Percentiles rank a stretch among this genome's conserved stretches.
Evolutionary conservation across 2,329 filamentous ascomycete genomes (phyloP).

Genomic region (Diaporthe eres): DNA sequence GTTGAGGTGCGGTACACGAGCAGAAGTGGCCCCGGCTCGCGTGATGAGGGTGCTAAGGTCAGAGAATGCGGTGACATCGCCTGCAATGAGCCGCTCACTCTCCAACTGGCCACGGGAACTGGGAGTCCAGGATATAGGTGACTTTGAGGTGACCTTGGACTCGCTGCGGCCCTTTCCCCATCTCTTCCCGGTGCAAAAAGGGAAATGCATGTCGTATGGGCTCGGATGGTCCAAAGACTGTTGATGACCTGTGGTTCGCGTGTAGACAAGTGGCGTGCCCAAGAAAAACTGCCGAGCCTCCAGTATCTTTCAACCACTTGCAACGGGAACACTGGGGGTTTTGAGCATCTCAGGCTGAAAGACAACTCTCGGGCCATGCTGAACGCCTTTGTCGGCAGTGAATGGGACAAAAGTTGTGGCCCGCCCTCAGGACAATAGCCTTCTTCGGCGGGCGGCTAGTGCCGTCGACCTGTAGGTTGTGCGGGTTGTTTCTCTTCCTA

Average conservation of each 20-base stretch:
- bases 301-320: not conserved
- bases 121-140: not conserved
- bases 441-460: not conserved
- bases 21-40: not conserved
- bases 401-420: not conserved
- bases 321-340: not conserved
- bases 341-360: not conserved
- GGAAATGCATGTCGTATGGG: conserved; percentile 12
- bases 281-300: not conserved
- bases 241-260: not conserved
- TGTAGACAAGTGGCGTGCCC: not conserved
- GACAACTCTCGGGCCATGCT: not conserved
- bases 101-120: not conserved
- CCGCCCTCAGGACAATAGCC: not conserved
- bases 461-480: not conserved
- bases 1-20: conserved; percentile 10
- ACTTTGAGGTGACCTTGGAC: not conserved
- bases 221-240: not conserved
- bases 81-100: conserved; percentile 17
- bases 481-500: not conserved
- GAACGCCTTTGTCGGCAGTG: not conserved
- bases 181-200: conserved; percentile 12
- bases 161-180: not conserved
- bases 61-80: not conserved
- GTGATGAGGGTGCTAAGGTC: conserved; percentile 10